Conservation (phyloP, 2,329 filamentous ascomycete species). For the Diplocarpon mali region DNA sequence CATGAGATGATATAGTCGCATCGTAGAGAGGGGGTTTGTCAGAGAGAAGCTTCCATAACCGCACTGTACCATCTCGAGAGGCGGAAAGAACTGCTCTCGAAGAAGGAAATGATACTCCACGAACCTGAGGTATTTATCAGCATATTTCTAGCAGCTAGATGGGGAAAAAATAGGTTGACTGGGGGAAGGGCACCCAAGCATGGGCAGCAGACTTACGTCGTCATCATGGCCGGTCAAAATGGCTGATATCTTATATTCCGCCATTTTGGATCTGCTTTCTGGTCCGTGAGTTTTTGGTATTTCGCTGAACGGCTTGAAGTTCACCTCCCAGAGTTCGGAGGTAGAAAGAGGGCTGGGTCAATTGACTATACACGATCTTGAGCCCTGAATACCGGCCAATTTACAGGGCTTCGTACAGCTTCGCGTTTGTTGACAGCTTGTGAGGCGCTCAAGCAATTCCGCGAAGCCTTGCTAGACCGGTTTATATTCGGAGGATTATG, state of each 20-base stretch:
- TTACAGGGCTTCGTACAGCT: no score
- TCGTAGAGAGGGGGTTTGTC: constrained; percentile 62
- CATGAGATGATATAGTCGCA: constrained; percentile 65
- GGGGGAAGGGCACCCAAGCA: not conserved
- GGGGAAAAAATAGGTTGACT: constrained; percentile 6
- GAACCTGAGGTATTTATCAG: constrained; percentile 51
- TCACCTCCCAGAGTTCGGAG: no score
- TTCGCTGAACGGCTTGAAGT: no score
- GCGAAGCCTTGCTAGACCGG: no score
- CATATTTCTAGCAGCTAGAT: constrained; percentile 2
- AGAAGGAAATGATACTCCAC: constrained; percentile 68
- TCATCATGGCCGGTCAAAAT: constrained; percentile 82
- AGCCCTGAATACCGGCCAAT: no score
- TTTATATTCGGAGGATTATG: no score
- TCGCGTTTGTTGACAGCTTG: not conserved
- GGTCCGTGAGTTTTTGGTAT: no score
- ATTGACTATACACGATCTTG: no score
- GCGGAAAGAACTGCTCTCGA: constrained; percentile 67
- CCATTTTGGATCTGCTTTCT: constrained; percentile 39
- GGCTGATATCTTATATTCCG: constrained; percentile 87
- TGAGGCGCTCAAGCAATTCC: not conserved
- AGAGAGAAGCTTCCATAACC: constrained; percentile 66
- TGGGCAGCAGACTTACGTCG: constrained; percentile 60
- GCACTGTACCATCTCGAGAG: constrained; percentile 83
- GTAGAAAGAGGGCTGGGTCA: no score